A percentile compares a stretch with the other conserved stretches of the same genome.
Conservation (phyloP, 2,329 filamentous ascomycete genomes). For the Lachnellula subtilissima region DNA sequence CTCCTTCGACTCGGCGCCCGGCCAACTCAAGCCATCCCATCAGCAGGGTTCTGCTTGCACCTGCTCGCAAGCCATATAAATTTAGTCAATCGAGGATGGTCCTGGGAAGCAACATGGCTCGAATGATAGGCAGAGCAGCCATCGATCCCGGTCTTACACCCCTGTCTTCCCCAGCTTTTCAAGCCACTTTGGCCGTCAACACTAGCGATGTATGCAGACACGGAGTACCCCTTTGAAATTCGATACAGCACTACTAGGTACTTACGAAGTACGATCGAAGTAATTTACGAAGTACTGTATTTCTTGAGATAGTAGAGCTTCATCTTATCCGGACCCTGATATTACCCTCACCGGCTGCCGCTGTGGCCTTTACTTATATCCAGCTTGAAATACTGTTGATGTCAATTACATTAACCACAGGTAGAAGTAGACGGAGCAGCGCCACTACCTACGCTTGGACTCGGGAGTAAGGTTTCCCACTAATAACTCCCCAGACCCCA, state of each 20-base stretch:
- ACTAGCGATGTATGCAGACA: slow-evolving; percentile 5
- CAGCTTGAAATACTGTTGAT: neutral
- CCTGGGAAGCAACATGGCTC: neutral
- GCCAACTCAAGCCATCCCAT: neutral
- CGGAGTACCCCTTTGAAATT: neutral
- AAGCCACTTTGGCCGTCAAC: slow-evolving; percentile 17
- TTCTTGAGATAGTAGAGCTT: neutral
- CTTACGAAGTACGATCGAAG: no score
- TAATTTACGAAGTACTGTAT: neutral
- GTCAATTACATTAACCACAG: neutral
- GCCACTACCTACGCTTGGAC: neutral
- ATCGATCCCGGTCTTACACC: slow-evolving; percentile 1
- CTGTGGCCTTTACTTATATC: neutral
- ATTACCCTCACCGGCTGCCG: neutral
- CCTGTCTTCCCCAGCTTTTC: slow-evolving; percentile 22
- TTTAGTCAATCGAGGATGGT: neutral
- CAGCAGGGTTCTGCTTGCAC: slow-evolving; percentile 17
- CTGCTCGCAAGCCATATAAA: slow-evolving; percentile 3
- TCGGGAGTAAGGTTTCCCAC: neutral
- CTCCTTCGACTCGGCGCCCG: slow-evolving; percentile 13
- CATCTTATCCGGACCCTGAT: neutral
- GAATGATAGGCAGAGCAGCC: slow-evolving; percentile 2
- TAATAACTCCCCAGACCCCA: neutral
- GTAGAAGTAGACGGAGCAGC: neutral
- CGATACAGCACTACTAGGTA: neutral